Percentiles rank a stretch among this genome's conserved stretches.
phyloP scores from a whole-genome alignment of 768 basidiomycete species.

The Tylopilus felleus region DNA sequence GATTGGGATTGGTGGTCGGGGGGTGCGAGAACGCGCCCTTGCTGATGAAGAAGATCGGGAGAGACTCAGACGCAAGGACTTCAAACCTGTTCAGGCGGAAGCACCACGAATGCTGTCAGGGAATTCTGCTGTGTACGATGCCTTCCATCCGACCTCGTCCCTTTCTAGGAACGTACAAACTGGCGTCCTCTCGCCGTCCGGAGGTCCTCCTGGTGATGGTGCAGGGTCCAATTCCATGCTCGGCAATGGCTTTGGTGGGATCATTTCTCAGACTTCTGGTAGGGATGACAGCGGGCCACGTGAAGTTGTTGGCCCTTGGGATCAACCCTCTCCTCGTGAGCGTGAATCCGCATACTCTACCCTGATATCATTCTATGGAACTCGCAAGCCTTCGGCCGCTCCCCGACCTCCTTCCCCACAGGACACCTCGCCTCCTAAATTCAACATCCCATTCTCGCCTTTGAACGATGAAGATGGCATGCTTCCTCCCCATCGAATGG shows the following conservation, averaged over 20 bases:
- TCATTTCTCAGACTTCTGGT: conserved; percentile 24
- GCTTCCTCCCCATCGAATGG: conserved; percentile 31
- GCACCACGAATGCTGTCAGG: conserved; percentile 38
- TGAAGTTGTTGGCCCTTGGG: conserved; percentile 33
- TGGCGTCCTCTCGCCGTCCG: conserved; percentile 20
- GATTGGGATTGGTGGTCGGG: conserved; percentile 37
- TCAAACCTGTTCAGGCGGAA: conserved; percentile 38
- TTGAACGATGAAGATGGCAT: conserved; percentile 31
- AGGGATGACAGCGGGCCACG: conserved; percentile 26
- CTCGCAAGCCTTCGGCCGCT: conserved; percentile 22
- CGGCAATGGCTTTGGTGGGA: conserved; percentile 22
- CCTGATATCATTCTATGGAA: conserved; percentile 28
- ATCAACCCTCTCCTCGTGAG: conserved; percentile 32
- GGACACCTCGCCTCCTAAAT: conserved; percentile 27
- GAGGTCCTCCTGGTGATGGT: conserved; percentile 18
- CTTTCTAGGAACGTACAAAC: conserved; percentile 27
- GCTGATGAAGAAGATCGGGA: conserved; percentile 57
- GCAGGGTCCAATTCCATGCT: conserved; percentile 18
- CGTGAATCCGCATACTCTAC: conserved; percentile 24
- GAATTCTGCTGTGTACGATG: conserved; percentile 61
- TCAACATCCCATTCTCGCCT: conserved; percentile 21
- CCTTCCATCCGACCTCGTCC: conserved; percentile 64
- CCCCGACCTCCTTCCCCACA: conserved; percentile 28
- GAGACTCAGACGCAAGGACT: conserved; percentile 52
- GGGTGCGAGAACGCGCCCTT: conserved; percentile 58